Base-by-base conservation (phyloP, 305 asterid genomes). In the Solanum hybrid region DNA sequence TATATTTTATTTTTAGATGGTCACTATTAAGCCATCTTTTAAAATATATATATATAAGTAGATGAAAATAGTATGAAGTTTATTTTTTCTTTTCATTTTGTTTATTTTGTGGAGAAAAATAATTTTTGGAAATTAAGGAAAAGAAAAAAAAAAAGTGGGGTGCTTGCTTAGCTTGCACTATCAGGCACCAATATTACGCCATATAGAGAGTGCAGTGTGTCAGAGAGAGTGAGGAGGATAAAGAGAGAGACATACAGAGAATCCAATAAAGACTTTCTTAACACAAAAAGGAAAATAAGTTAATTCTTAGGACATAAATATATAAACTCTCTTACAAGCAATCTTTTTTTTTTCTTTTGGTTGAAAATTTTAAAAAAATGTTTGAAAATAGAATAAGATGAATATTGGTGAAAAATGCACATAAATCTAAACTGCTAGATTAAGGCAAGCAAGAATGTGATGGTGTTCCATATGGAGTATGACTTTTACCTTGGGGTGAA, bases 151-250 rank as follows among this genome's bases (percentile, higher is more conserved):
- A 90, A 90, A 88, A 40, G 91, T 91, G 93, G 92, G 93, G 94
- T 90, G 89, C 85, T 93, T 93, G 93, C 94, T 93, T 92, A 91
- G 93, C 95, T 93, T 93, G 93, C 93, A 93, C 93, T 93, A 91
- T 91, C 93, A 92, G 93, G 89, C 93, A 93, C 89, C 95, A 91
- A 92, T 77, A 86, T 90, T 91, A 90, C 93, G 89, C 92, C 93
- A 90, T 87, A 86, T 86, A 80, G 93, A 91, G 91, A 78, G 90
- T 82, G 87, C 91, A 81, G 87, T 73, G 90, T 90, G 92, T 91
- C 90, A 84, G 90, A 91, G 91, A 90, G 91, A 87, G 92, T 89
- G 92, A 88, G 88, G 84, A 91, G 77, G 90, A 88, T 86, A 90
- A 88, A 87, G 87, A 32, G 36, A 88, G 90, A 79, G 89, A 71